Percentiles rank a stretch among this genome's conserved stretches.
Conservation (phyloP, 352 stramenopile species). For the Bremia lactucae region DNA sequence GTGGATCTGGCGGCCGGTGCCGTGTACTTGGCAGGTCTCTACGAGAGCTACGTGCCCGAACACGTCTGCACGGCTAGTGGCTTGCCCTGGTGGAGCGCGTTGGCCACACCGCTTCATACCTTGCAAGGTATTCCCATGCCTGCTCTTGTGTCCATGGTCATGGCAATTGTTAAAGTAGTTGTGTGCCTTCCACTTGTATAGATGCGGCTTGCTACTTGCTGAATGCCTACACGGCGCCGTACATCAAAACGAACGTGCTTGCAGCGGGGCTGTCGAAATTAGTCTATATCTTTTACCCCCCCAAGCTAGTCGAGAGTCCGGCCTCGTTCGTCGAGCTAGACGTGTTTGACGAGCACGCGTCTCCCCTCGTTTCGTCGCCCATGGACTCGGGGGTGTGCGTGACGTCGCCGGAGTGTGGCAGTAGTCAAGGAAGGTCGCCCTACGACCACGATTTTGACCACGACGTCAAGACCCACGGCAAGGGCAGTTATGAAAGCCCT, state of each 20-base stretch:
- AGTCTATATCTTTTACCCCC: slow-evolving; percentile 61
- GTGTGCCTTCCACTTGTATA: slow-evolving; percentile 47
- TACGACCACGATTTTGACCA: slow-evolving; percentile 71
- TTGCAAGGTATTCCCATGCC: slow-evolving; percentile 69
- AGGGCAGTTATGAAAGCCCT: slow-evolving; percentile 38
- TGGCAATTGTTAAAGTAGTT: slow-evolving; percentile 60
- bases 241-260: slow-evolving; percentile 71
- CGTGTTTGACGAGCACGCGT: slow-evolving; percentile 30
- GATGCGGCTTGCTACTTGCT: slow-evolving; percentile 71
- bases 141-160: slow-evolving; percentile 23
- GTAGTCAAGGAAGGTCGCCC: slow-evolving; percentile 53
- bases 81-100: slow-evolving; percentile 60
- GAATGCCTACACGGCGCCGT: slow-evolving; percentile 63
- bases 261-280: slow-evolving; percentile 58
- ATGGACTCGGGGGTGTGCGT: slow-evolving; percentile 62
- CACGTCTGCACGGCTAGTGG: slow-evolving; percentile 41
- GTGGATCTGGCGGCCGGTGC: slow-evolving; percentile 61
- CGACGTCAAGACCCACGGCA: slow-evolving; percentile 41
- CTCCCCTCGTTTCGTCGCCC: slow-evolving; percentile 30
- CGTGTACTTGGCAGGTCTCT: slow-evolving; percentile 75
- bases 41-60: slow-evolving; percentile 69
- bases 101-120: slow-evolving; percentile 55
- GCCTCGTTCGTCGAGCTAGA: slow-evolving; percentile 31
- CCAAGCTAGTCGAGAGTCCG: slow-evolving; percentile 43
- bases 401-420: slow-evolving; percentile 63